Evolutionary conservation across 345 rosid species (phyloP).

Genomic region (Syzygium aromaticum): DNA sequence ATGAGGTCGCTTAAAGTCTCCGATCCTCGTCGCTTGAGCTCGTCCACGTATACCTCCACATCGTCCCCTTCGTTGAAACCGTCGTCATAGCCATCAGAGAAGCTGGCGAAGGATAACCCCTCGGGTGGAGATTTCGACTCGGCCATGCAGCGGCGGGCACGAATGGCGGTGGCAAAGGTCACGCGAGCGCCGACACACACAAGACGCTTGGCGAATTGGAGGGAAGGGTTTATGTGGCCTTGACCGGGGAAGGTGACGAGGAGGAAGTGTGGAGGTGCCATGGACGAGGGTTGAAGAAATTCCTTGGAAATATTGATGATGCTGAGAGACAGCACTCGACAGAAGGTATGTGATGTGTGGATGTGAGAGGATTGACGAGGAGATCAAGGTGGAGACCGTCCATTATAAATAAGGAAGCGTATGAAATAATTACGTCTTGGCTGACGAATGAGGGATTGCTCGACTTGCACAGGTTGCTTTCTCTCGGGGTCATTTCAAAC

Average conservation of each 20-base stretch:
- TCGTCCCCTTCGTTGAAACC: constrained; percentile 27
- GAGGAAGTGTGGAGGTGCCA: constrained; percentile 23
- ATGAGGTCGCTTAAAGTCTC: constrained; percentile 5
- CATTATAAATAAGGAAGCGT: neutral
- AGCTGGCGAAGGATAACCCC: constrained; percentile 35
- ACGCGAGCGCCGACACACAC: constrained; percentile 33
- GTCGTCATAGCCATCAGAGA: constrained; percentile 48
- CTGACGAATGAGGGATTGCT: neutral
- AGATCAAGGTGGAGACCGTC: neutral
- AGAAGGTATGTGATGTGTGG: neutral
- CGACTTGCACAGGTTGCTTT: constrained; percentile 15
- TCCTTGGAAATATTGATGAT: neutral
- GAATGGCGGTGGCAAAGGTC: constrained; percentile 29
- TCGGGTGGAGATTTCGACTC: constrained; percentile 27
- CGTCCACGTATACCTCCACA: constrained; percentile 7
- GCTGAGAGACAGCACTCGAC: neutral
- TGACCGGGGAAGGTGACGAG: constrained; percentile 35
- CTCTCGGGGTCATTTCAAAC: neutral
- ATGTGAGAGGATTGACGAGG: neutral
- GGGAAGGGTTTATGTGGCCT: constrained; percentile 65
- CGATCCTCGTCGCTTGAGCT: constrained; percentile 6
- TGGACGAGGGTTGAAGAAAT: neutral
- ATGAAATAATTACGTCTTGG: neutral
- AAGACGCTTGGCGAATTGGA: constrained; percentile 54
- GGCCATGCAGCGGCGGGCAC: constrained; percentile 13